A percentile compares a stretch with the other conserved stretches of the same genome.
Conservation (phyloP, 163 green algal genomes). For the Scenedesmus sp. region DNA sequence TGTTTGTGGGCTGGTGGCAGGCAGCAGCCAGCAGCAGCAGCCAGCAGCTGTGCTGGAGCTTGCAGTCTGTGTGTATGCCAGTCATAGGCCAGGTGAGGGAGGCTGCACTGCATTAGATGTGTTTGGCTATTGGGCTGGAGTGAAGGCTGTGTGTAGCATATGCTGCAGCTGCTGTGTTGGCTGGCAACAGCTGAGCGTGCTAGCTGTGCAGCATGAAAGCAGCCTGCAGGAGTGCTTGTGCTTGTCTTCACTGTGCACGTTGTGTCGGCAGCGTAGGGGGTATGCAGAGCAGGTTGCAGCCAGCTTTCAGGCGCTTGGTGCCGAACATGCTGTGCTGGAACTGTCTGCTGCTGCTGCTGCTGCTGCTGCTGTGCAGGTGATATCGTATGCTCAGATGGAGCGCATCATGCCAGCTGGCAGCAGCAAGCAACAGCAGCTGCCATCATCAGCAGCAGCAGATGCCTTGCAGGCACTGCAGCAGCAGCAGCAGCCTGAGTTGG, state of each 20-base stretch:
- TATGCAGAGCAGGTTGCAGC: background rate
- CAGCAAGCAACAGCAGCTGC: background rate
- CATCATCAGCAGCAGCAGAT: background rate
- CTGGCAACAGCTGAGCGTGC: too few relatives aligned
- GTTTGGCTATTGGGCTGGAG: too few relatives aligned
- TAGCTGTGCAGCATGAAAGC: too few relatives aligned
- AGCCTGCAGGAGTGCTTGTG: too few relatives aligned
- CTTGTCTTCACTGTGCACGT: background rate
- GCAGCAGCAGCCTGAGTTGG: constrained; percentile 3
- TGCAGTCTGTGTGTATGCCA: background rate
- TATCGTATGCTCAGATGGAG: background rate
- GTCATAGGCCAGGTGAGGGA: background rate
- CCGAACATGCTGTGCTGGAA: background rate
- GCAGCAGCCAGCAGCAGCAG: background rate
- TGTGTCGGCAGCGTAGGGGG: too few relatives aligned
- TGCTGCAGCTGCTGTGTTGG: too few relatives aligned
- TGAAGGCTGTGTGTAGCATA: too few relatives aligned
- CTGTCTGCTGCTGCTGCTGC: background rate
- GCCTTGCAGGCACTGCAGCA: background rate
- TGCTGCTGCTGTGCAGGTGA: background rate
- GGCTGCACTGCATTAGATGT: background rate
- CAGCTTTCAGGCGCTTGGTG: background rate
- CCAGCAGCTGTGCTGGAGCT: background rate
- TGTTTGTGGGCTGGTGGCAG: background rate
- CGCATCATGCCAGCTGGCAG: background rate